Conservation (phyloP, 1,284 basidiomycete genomes). For the Pyrrhoderma lamaoense region DNA sequence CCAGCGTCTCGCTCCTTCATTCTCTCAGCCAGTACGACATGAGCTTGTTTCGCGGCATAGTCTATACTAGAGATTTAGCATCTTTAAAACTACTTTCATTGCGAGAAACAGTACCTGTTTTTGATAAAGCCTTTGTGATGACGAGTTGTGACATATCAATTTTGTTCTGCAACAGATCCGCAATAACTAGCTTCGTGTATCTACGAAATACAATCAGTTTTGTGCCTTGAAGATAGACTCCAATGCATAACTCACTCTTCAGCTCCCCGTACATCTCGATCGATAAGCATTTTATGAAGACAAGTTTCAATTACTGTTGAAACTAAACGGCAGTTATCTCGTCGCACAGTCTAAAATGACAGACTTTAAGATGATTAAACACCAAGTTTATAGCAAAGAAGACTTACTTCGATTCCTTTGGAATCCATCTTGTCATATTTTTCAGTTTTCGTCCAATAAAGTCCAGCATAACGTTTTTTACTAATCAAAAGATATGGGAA, state of each 20-base stretch:
- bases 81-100: not conserved
- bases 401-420: conserved; percentile 89
- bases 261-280: conserved; percentile 86
- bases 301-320: conserved; percentile 96
- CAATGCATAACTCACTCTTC: conserved; percentile 59
- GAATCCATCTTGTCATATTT: conserved; percentile 99
- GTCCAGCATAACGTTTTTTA: conserved; percentile 94
- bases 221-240: not conserved
- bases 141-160: conserved; percentile 97
- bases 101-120: conserved; percentile 47
- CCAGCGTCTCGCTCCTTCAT: conserved; percentile 94
- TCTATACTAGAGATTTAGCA: conserved; percentile 37
- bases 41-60: conserved; percentile 88
- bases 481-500: conserved; percentile 94
- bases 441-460: conserved; percentile 92
- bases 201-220: conserved; percentile 34
- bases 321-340: conserved; percentile 93
- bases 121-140: conserved; percentile 92
- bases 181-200: conserved; percentile 87
- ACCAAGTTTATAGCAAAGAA: not conserved
- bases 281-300: conserved; percentile 92
- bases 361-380: conserved; percentile 1
- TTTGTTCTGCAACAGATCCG: conserved; percentile 91
- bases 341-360: conserved; percentile 73
- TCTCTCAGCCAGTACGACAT: conserved; percentile 87